Conservation (phyloP, 208 protist genomes). For the Histomonas meleagridis region DNA sequence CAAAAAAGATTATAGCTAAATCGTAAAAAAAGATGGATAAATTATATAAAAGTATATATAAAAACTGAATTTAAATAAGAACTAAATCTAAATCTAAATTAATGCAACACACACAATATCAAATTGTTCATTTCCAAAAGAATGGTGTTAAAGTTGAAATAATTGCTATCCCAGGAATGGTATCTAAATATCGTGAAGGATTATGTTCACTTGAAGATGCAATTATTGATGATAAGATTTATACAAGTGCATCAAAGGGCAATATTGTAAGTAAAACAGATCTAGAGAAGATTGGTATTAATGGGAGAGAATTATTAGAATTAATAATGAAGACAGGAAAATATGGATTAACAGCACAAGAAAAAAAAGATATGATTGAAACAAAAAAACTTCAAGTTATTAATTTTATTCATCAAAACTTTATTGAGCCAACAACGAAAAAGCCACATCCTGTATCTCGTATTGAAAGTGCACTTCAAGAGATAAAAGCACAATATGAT, state of each 20-base stretch:
- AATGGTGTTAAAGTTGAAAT: background rate
- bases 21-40: too few relatives aligned
- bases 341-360: conserved; percentile 27
- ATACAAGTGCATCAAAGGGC: background rate
- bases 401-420: conserved; percentile 29
- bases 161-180: conserved; percentile 10
- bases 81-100: too few relatives aligned
- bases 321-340: background rate
- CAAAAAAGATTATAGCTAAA: too few relatives aligned
- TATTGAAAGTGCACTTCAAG: background rate
- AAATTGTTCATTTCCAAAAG: background rate
- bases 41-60: too few relatives aligned
- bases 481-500: conserved; percentile 13
- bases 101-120: background rate
- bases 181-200: conserved; percentile 28
- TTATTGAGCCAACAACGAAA: background rate
- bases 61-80: too few relatives aligned
- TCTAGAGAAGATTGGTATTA: background rate
- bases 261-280: background rate
- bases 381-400: background rate
- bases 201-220: background rate
- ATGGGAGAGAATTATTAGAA: background rate
- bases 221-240: conserved; percentile 32
- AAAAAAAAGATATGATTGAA: conserved; percentile 16
- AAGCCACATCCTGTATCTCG: conserved; percentile 15